phyloP scores from a whole-genome alignment of 208 protist genomes.

The Crithidia sp. region DNA sequence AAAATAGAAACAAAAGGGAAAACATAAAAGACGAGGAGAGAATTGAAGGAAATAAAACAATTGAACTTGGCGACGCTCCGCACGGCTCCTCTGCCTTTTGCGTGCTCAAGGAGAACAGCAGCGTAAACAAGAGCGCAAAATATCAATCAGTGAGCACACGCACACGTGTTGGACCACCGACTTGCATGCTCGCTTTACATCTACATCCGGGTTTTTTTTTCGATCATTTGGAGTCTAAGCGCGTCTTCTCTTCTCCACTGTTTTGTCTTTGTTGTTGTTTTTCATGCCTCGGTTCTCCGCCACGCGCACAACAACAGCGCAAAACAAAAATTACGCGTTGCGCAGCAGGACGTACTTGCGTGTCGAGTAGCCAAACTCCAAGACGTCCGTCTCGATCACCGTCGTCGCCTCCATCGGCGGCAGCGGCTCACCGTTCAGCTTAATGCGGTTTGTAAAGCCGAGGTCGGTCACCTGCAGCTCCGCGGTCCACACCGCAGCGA shows the following conservation, averaged over 20 bases:
- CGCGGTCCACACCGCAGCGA: slow-evolving; percentile 47
- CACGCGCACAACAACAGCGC: not conserved
- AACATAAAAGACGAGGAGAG: slow-evolving; percentile 16
- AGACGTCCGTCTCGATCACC: slow-evolving; percentile 71
- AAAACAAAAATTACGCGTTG: not conserved
- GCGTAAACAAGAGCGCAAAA: no score
- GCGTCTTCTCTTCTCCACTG: not conserved
- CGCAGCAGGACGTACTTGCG: slow-evolving; percentile 77
- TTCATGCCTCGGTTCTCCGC: not conserved
- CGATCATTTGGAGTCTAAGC: no score
- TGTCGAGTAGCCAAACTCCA: slow-evolving; percentile 77
- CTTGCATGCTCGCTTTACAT: no score
- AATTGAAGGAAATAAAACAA: no score
- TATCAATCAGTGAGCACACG: no score
- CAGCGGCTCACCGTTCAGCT: slow-evolving; percentile 63
- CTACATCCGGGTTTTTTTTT: no score
- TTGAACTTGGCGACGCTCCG: no score
- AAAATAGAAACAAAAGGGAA: slow-evolving; percentile 9
- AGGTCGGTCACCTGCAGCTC: slow-evolving; percentile 81
- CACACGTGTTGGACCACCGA: no score
- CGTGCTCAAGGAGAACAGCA: no score
- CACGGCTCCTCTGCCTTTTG: no score
- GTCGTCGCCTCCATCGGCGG: slow-evolving; percentile 34
- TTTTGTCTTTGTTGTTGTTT: slow-evolving; percentile 9
- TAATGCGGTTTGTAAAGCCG: slow-evolving; percentile 73